A percentile compares a stretch with the other conserved stretches of the same genome.
These are phyloP conservation scores for Ascosphaera aggregata DNA, from an alignment of 2,329 filamentous ascomycete genomes.

Conservation along the genomic window DNA sequence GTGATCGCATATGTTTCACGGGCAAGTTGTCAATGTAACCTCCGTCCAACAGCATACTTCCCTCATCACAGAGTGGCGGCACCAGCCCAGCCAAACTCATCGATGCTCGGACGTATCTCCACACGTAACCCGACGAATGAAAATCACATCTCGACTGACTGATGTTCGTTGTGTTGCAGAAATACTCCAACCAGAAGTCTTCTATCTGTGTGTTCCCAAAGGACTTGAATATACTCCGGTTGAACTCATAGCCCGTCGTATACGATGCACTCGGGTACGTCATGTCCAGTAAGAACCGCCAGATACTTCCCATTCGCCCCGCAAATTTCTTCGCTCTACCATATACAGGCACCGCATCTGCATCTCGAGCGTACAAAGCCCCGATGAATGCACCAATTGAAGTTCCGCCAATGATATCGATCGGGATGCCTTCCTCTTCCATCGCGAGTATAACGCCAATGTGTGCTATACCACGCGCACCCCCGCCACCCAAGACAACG, in stretches of 20 bases:
- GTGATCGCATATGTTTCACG: slow-evolving; percentile 85
- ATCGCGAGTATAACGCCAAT: slow-evolving; percentile 85
- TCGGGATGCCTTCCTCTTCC: slow-evolving; percentile 88
- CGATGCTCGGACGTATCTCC: slow-evolving; percentile 87
- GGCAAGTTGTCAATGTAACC: slow-evolving; percentile 96
- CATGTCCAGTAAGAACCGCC: slow-evolving; percentile 89
- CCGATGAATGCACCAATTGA: slow-evolving; percentile 94
- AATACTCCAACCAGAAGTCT: slow-evolving; percentile 97
- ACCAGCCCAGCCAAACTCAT: slow-evolving; percentile 90
- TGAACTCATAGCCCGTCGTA: slow-evolving; percentile 97
- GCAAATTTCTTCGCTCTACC: slow-evolving; percentile 93
- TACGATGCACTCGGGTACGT: slow-evolving; percentile 95
- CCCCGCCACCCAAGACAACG: slow-evolving; percentile 79
- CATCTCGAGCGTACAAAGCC: slow-evolving; percentile 83
- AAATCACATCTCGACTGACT: slow-evolving; percentile 80
- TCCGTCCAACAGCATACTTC: slow-evolving; percentile 86
- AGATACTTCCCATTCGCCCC: slow-evolving; percentile 96
- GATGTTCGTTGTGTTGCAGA: slow-evolving; percentile 99
- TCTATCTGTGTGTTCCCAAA: slow-evolving; percentile 95
- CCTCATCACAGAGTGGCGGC: slow-evolving; percentile 87
- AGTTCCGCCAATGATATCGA: slow-evolving; percentile 86
- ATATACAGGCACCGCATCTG: slow-evolving; percentile 91
- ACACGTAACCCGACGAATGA: slow-evolving; percentile 90
- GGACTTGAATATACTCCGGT: slow-evolving; percentile 94
- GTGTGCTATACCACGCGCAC: slow-evolving; percentile 76